Evolutionary conservation across 73 alveolate species (phyloP).

Genomic region (Paramecium biaurelia): DNA sequence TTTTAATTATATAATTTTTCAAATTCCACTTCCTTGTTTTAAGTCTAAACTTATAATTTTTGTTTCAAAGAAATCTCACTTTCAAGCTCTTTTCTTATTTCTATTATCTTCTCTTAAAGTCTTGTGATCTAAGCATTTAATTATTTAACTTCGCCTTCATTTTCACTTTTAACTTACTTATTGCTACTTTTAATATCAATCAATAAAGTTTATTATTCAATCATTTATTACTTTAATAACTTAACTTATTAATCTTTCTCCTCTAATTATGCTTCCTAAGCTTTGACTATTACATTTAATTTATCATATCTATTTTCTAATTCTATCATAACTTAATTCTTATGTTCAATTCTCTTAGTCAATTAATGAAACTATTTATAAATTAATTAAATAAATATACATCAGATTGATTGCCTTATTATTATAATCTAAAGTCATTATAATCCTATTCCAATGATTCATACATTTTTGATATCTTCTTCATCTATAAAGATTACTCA

Average conservation of each 20-base stretch:
- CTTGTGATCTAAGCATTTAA: neutral
- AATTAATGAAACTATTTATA: neutral
- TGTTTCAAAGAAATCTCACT: neutral
- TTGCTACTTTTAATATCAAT: neutral
- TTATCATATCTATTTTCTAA: constrained; percentile 17
- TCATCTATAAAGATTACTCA: neutral
- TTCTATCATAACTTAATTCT: neutral
- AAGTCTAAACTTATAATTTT: neutral
- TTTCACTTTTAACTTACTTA: neutral
- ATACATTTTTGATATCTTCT: neutral
- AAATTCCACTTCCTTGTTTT: neutral
- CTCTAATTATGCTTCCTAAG: neutral
- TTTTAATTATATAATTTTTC: neutral
- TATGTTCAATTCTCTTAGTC: neutral
- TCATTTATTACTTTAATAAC: neutral
- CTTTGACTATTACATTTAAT: neutral
- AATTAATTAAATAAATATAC: neutral
- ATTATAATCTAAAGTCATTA: neutral
- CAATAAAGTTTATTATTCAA: neutral
- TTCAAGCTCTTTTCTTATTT: neutral
- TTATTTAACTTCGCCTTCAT: neutral
- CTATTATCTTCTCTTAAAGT: neutral
- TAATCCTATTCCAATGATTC: constrained; percentile 23
- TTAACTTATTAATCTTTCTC: neutral
- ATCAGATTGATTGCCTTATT: constrained; percentile 7